Conservation (phyloP, 2,329 filamentous ascomycete species). For the Cordyceps javanica region DNA sequence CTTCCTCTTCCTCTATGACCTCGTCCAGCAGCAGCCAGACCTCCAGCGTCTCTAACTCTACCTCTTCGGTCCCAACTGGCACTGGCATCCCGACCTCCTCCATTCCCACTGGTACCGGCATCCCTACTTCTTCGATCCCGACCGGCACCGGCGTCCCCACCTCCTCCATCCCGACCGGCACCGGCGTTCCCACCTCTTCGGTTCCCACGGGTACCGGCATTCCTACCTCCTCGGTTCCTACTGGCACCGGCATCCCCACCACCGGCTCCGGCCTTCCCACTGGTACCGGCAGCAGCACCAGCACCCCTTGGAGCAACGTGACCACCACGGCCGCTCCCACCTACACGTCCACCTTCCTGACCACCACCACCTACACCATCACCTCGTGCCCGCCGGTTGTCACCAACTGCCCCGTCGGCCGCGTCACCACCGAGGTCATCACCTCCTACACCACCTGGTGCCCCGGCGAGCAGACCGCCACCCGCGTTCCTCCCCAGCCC, state of each 20-base stretch:
- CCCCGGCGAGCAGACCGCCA: background rate
- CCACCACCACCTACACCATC: conserved; percentile 15
- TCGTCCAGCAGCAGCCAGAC: background rate
- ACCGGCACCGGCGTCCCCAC: conserved; percentile 2
- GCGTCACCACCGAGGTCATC: conserved; percentile 12
- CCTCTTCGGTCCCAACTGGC: background rate
- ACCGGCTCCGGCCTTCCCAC: conserved; percentile 3
- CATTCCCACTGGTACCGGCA: background rate
- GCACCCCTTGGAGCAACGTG: conserved; percentile 10
- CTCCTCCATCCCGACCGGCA: conserved; percentile 1
- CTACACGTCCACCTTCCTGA: conserved; percentile 13
- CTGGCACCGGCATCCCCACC: conserved; percentile 8
- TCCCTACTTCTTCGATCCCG: conserved; percentile 1
- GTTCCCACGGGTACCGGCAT: conserved; percentile 3
- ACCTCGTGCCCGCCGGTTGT: conserved; percentile 15
- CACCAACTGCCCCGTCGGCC: conserved; percentile 15
- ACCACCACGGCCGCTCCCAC: conserved; percentile 4
- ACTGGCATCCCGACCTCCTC: background rate
- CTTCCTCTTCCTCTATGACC: background rate
- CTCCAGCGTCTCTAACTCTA: background rate
- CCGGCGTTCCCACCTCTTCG: background rate
- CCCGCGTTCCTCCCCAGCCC: background rate
- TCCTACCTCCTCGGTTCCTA: background rate
- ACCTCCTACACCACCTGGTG: background rate
- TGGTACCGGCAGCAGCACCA: conserved; percentile 4